Base-by-base conservation (phyloP, 305 asterid genomes). In the Rubia peregrina region DNA sequence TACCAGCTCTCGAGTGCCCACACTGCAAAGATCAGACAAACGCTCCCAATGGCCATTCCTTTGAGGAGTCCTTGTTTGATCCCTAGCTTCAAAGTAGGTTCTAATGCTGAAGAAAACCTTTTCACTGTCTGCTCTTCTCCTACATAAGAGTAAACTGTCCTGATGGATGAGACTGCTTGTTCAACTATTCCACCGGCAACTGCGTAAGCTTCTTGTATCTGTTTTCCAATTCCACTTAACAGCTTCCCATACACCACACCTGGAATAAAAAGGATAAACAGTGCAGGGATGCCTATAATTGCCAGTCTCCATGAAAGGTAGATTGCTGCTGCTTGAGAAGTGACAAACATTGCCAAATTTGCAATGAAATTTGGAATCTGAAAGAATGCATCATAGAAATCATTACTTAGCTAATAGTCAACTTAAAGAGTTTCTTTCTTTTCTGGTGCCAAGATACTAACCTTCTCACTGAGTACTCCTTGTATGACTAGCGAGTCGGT, bases 1-100 rank as follows among this genome's bases (percentile, higher is more conserved):
- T 77, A 79, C 94, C 91, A 89, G 43, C 88, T 75, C 64, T 79
- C 81, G 71, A 87, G 82, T 3, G 85, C 84, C 91, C 90, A 87
- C 7, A 85, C 83, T 30, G 76, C 87, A 44, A 79, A 84, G 59
- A 84, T 78, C 80, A 83, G 71, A 19, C 90, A 91, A 80, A 79
- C 82, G 78, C 90, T 85, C 63, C 94, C 90, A 21, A 87, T 76
- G 77, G 82, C 82, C 73, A 80, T 69, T 0, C 94, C 96, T 83
- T 89, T 87, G 70, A 82, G 61, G 46, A 84, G 67, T 43, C 96
- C 94, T 82, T 86, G 89, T 69, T 79, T 86, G 75, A 85, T 71
- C 6, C 94, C 90, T 7, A 89, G 86, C 26, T 82, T 70, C 67
- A 77, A 74, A 68, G 85, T 82, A 70, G 74, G 78, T 40, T 78